Evolutionary conservation across 2,329 filamentous ascomycete genomes (phyloP).

Genomic region (Bipolaris cookei): DNA sequence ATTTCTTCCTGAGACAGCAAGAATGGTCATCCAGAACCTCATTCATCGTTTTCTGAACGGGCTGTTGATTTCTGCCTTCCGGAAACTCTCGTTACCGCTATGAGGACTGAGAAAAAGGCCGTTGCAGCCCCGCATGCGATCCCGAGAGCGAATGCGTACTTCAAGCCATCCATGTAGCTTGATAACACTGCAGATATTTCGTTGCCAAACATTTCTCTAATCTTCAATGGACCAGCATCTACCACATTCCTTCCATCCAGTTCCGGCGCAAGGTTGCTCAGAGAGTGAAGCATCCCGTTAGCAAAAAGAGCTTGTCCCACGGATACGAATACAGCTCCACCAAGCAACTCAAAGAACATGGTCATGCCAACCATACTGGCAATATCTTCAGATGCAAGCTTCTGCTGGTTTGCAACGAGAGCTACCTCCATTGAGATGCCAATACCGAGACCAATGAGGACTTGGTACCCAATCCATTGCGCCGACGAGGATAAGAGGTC

Average conservation of each 20-base stretch:
- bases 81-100: too few relatives aligned
- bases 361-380: not conserved
- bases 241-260: not conserved
- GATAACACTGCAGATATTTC: not conserved
- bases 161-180: not conserved
- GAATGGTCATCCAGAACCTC: too few relatives aligned
- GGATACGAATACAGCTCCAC: not conserved
- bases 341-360: not conserved
- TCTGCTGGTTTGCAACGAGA: not conserved
- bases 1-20: too few relatives aligned
- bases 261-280: not conserved
- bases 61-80: too few relatives aligned
- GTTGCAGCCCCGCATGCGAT: too few relatives aligned
- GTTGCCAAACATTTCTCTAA: not conserved
- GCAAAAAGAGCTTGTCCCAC: not conserved
- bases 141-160: not conserved
- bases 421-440: not conserved
- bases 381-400: not conserved
- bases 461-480: not conserved
- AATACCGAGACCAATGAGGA: not conserved
- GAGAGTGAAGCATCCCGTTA: not conserved
- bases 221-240: not conserved
- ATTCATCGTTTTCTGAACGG: too few relatives aligned
- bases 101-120: too few relatives aligned
- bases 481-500: not conserved